Evolutionary conservation across 208 protist genomes (phyloP), one percentile per base, ranked within the genome.

Genomic region (Wallacemonas rigidus): DNA sequence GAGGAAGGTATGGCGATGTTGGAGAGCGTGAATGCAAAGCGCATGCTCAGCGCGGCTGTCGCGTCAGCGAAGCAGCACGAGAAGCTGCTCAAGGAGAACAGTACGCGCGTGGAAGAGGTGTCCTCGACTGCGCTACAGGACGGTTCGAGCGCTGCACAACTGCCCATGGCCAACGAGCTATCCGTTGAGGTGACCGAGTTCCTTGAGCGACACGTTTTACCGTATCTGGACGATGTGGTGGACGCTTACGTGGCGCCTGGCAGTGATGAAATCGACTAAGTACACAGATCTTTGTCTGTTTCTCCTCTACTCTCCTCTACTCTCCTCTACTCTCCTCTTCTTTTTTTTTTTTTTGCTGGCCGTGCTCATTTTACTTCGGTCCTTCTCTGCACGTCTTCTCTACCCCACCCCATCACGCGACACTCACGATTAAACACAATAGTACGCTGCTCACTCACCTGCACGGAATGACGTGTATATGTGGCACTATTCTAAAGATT

Each of bases 21-120:
- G 40, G 91, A 95, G 75, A 73, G 79, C 53, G 57, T 95, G 26
- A 95, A 95, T 72, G 88, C 91, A 9, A 92, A 92, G 80, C 82
- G 84, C 71, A 58, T 80, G 47, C 76, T 95, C 11, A 17, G 58
- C 50, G 40, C 54, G 1, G 83, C 88, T 7, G 71, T 93, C 39
- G 65, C 17, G 43, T 65, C 48, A 75, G 79, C 67, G 53, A 62
- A 74, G 54, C 51, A 54, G 11, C 50, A 54, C 64, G 71, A 48
- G 60, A 74, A 47, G 50, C 44, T 45, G 47, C 36, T 36, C 41
- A 40, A 75, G 64, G 5, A 4, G 17, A 51, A 43, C 58, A 69
- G 35, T 17, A 43, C 43, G 35, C 53, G 72, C 4, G 82, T 85
- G 9, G 79, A 82, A 60, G 73, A 77, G 41, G 38, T 85, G 58